Evolutionary conservation across 1,284 basidiomycete species (phyloP), one percentile per base, ranked within the genome.

Genomic region (Fistulinella staudtii): DNA sequence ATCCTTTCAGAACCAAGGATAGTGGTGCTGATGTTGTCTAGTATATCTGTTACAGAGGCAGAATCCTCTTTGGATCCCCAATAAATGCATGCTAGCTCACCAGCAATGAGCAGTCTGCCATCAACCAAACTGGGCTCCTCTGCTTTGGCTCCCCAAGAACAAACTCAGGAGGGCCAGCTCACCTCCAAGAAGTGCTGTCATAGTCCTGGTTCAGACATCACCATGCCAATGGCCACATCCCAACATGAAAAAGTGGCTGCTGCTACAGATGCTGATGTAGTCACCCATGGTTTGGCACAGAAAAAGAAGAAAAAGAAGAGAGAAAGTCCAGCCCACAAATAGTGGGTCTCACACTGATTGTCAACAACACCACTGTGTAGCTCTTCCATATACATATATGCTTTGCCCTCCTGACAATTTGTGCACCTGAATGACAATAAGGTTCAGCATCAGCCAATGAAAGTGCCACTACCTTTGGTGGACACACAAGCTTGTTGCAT

Each of bases 1-100:
- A 74, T 89, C 0, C 67, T 89, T 14, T 87, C 85, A 3, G 82
- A 86, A 53, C 84, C 86, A 0, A 75, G 63, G 41, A 59, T 86
- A 8, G 72, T 88, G 10, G 64, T 85, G 8, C 82, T 82, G 8
- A 21, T 18, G n/a, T 20, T 46, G 8, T 18, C 42, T 13, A 31
- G 9, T 25, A 49, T 51, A 21, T 23, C 25, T 1, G 8, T 8
- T 21, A 37, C 15, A 24, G n/a, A 21, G 8, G 14, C 35, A 10
- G 31, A 21, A n/a, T 5, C 39, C 13, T 27, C 49, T 18, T 4
- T 27, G n/a, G 14, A n/a, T 21, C 15, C 23, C 4, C 29, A 29
- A 24, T 40, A 40, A 8, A 14, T 18, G 9, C 4, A 3, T 21
- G 18, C 30, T 17, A 23, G 5, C 17, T 23, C 41, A 7, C 18